These are phyloP conservation scores for Boletellus sp. DNA, from an alignment of 1,284 basidiomycete species.

Conservation along the genomic window DNA sequence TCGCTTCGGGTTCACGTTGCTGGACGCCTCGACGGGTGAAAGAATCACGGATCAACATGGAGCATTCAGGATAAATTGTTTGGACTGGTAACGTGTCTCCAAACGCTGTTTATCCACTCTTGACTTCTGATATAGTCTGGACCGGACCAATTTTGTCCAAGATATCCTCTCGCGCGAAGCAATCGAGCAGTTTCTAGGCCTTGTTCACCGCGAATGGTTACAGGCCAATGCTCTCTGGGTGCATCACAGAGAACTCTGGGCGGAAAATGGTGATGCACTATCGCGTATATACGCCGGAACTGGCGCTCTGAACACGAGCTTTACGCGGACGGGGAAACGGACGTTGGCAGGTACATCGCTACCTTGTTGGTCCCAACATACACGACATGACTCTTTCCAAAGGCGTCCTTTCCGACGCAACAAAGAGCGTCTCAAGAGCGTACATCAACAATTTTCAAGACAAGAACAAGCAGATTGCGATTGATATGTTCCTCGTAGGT, in stretches of 20 bases:
- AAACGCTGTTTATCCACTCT: background rate
- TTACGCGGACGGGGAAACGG: constrained; percentile 90
- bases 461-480: constrained; percentile 89
- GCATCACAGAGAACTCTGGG: constrained; percentile 92
- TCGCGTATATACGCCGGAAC: constrained; percentile 96
- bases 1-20: constrained; percentile 82
- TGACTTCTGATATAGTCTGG: constrained; percentile 55
- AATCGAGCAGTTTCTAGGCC: constrained; percentile 70
- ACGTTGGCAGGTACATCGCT: constrained; percentile 69
- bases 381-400: constrained; percentile 10
- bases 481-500: constrained; percentile 89
- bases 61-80: constrained; percentile 91
- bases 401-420: constrained; percentile 92
- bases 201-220: constrained; percentile 74
- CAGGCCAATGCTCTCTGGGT: constrained; percentile 73
- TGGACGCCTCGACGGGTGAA: constrained; percentile 62
- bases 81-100: constrained; percentile 74
- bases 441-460: constrained; percentile 99
- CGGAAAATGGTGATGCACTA: constrained; percentile 90
- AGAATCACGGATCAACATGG: constrained; percentile 84
- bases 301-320: constrained; percentile 93
- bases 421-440: constrained; percentile 91
- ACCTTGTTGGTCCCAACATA: background rate
- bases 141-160: constrained; percentile 97
- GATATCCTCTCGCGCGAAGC: constrained; percentile 83